A percentile compares a stretch with the other conserved stretches of the same genome.
These are phyloP conservation scores for Geosmithia putterillii DNA, from an alignment of 2,329 filamentous ascomycete genomes.

Conservation along the genomic window DNA sequence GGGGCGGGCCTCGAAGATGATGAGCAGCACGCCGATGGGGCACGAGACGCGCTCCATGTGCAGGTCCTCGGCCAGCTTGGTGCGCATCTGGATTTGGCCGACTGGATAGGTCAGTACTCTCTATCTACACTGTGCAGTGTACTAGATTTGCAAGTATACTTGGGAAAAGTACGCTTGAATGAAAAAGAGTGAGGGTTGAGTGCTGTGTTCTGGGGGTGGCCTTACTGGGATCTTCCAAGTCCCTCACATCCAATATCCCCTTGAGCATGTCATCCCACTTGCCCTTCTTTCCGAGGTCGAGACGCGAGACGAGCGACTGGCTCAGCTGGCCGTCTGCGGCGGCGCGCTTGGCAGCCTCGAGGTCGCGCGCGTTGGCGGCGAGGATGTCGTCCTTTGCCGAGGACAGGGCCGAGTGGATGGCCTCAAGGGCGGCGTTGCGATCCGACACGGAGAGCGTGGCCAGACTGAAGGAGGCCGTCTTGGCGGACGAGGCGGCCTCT, in stretches of 20 bases:
- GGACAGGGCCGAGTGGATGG: constrained; percentile 67
- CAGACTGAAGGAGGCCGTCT: constrained; percentile 69
- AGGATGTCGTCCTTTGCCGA: constrained; percentile 64
- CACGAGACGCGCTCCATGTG: constrained; percentile 80
- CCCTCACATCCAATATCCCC: constrained; percentile 80
- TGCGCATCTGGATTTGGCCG: constrained; percentile 72
- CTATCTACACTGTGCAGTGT: not conserved
- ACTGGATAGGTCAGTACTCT: constrained; percentile 34
- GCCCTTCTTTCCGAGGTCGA: constrained; percentile 75
- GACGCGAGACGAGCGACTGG: constrained; percentile 71
- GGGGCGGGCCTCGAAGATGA: constrained; percentile 95
- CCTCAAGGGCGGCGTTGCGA: constrained; percentile 74
- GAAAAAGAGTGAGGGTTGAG: not conserved
- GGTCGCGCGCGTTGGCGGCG: constrained; percentile 73
- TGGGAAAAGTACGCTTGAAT: not conserved
- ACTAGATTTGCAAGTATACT: not conserved
- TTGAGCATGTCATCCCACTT: constrained; percentile 98
- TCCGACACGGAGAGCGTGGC: constrained; percentile 64
- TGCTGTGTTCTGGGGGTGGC: constrained; percentile 6
- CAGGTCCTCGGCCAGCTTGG: constrained; percentile 75
- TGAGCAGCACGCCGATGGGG: constrained; percentile 92
- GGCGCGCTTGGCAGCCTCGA: constrained; percentile 61
- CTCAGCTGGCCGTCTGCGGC: constrained; percentile 66
- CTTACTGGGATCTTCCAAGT: constrained; percentile 74
- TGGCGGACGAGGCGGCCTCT: constrained; percentile 67